A percentile compares a stretch with the other conserved stretches of the same genome.
phyloP scores from a whole-genome alignment of 352 stramenopile species.

The Phytopythium montanum region DNA sequence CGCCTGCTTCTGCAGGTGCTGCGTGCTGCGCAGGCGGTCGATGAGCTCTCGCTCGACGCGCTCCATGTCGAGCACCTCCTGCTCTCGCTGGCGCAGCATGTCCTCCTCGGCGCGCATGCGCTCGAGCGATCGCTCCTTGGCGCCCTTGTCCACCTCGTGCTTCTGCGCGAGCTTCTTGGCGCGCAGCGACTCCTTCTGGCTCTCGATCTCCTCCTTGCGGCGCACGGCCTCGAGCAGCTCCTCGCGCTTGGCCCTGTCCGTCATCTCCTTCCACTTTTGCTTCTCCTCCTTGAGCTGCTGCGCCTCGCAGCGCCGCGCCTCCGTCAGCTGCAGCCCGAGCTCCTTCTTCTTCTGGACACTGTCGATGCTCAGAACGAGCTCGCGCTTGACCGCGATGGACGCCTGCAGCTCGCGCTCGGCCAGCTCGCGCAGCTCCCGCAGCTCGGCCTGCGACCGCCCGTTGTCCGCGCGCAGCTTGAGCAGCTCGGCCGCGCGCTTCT shows the following conservation, averaged over 20 bases:
- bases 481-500: constrained; percentile 62
- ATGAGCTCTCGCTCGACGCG: constrained; percentile 78
- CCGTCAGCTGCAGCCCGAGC: constrained; percentile 59
- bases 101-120: constrained; percentile 69
- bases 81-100: constrained; percentile 46
- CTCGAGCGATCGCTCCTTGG: constrained; percentile 53
- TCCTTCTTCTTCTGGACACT: constrained; percentile 83
- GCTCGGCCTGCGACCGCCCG: constrained; percentile 49
- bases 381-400: constrained; percentile 67
- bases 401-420: constrained; percentile 62
- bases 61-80: constrained; percentile 81
- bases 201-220: constrained; percentile 63
- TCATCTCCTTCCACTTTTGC: constrained; percentile 69
- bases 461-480: constrained; percentile 69
- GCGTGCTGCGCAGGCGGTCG: constrained; percentile 74
- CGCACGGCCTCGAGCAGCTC: constrained; percentile 63
- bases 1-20: constrained; percentile 82
- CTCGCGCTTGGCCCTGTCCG: constrained; percentile 60
- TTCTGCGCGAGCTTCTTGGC: constrained; percentile 64
- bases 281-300: constrained; percentile 82
- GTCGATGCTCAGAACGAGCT: constrained; percentile 76
- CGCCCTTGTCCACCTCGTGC: constrained; percentile 72
- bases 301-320: constrained; percentile 57
- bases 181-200: constrained; percentile 62
- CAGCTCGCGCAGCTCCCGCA: constrained; percentile 54